Evolutionary conservation across 495 filamentous ascomycete species (phyloP).

Genomic region (Aspergillus nanangensis): DNA sequence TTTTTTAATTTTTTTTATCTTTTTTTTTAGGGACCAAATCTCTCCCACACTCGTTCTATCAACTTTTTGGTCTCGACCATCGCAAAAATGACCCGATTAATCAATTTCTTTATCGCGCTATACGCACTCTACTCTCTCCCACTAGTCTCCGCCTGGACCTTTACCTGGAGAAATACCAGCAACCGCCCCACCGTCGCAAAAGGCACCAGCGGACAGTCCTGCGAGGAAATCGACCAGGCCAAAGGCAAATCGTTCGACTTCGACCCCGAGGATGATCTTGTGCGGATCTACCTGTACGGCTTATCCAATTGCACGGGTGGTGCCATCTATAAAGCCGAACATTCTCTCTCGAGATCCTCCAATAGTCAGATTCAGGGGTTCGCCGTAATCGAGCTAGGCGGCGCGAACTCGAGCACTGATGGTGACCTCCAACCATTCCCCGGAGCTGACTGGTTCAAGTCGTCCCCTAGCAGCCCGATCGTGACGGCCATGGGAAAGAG

Average conservation of each 20-base stretch:
- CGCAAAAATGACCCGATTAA: background rate
- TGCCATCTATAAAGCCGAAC: background rate
- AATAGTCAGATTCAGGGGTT: background rate
- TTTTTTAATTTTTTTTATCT: too few relatives aligned
- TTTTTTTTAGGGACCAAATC: background rate
- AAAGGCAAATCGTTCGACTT: background rate
- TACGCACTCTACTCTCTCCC: background rate
- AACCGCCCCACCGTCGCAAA: background rate
- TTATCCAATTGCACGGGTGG: background rate
- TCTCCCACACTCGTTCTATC: background rate
- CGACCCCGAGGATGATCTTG: background rate
- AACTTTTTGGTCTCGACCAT: background rate
- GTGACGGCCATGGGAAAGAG: background rate
- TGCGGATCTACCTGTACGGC: background rate
- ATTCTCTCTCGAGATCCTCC: background rate
- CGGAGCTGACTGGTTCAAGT: constrained; percentile 2
- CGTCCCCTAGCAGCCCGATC: background rate
- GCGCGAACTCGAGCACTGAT: background rate
- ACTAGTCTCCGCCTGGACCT: constrained; percentile 3
- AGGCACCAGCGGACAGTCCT: background rate
- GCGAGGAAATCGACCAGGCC: background rate
- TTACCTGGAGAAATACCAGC: background rate
- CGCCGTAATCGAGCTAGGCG: background rate
- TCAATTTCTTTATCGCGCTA: background rate
- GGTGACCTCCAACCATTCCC: background rate